Conservation (phyloP, 805 yeast genomes). For the Candida namnaoensis region DNA sequence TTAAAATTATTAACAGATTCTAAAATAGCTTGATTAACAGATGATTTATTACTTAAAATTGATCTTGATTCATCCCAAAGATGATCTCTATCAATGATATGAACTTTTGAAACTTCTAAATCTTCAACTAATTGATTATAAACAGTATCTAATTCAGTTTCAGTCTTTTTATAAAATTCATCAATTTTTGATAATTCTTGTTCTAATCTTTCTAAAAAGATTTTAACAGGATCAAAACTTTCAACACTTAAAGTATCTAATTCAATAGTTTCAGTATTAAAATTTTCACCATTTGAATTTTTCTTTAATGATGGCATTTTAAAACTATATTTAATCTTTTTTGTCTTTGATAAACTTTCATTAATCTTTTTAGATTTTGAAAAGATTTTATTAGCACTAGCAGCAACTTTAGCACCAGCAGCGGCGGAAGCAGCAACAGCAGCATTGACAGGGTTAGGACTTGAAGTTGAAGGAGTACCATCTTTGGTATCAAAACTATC, state of each 20-base stretch:
- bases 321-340: too few species aligned
- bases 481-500: too few species aligned
- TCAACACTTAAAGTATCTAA: conserved; percentile 13
- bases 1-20: conserved; percentile 12
- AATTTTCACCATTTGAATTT: background rate
- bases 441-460: too few species aligned
- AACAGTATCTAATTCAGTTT: conserved; percentile 34
- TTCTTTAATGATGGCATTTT: too few species aligned
- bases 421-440: too few species aligned
- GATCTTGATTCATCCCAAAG: conserved; percentile 15
- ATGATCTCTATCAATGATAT: conserved; percentile 14
- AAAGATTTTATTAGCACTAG: too few species aligned
- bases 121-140: conserved; percentile 39
- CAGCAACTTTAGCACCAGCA: background rate
- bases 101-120: conserved; percentile 28
- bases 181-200: conserved; percentile 45
- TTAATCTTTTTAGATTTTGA: too few species aligned
- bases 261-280: conserved; percentile 12
- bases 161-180: conserved; percentile 38
- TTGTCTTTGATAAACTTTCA: too few species aligned
- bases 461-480: too few species aligned
- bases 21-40: conserved; percentile 11
- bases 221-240: conserved; percentile 26
- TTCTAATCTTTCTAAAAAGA: conserved; percentile 36
- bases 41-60: conserved; percentile 12